Evolutionary conservation across 2,329 filamentous ascomycete species (phyloP).

Genomic region (Xylariaceae sp.): DNA sequence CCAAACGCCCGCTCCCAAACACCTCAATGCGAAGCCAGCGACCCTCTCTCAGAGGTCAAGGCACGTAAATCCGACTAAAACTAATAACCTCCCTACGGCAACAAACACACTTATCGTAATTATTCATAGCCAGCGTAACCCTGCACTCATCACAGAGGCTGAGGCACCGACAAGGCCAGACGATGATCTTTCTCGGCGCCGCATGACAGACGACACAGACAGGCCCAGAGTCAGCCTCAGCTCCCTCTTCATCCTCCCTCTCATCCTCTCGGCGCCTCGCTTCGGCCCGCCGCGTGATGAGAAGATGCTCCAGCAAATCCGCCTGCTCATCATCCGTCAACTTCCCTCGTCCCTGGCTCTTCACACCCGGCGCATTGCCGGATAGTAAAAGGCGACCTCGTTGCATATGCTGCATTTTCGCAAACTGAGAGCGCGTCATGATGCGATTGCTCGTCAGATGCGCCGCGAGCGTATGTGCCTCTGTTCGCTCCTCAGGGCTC

Average conservation of each 20-base stretch:
- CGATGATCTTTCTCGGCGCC: constrained; percentile 79
- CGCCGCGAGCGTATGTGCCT: constrained; percentile 76
- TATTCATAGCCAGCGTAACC: constrained; percentile 91
- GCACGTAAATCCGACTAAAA: constrained; percentile 89
- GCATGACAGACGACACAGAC: constrained; percentile 93
- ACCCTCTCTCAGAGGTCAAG: constrained; percentile 37
- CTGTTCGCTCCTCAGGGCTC: constrained; percentile 71
- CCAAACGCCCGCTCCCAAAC: too few species aligned
- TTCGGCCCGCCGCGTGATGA: constrained; percentile 47
- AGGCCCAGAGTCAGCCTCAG: constrained; percentile 56
- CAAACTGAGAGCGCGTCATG: constrained; percentile 78
- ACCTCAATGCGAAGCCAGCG: not conserved
- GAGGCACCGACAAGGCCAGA: constrained; percentile 95
- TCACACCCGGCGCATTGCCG: constrained; percentile 35
- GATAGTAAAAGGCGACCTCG: constrained; percentile 64
- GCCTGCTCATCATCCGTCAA: constrained; percentile 57
- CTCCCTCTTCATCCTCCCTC: constrained; percentile 2
- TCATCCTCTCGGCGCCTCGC: constrained; percentile 18
- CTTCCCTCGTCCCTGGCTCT: constrained; percentile 27
- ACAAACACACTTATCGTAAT: constrained; percentile 94
- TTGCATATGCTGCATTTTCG: constrained; percentile 62
- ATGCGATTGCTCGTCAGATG: constrained; percentile 69
- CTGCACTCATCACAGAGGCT: constrained; percentile 93
- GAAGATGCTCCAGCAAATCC: constrained; percentile 56
- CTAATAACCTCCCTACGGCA: constrained; percentile 84